phyloP scores from a whole-genome alignment of 75 land plant genomes.

The Sequoia sempervirens region DNA sequence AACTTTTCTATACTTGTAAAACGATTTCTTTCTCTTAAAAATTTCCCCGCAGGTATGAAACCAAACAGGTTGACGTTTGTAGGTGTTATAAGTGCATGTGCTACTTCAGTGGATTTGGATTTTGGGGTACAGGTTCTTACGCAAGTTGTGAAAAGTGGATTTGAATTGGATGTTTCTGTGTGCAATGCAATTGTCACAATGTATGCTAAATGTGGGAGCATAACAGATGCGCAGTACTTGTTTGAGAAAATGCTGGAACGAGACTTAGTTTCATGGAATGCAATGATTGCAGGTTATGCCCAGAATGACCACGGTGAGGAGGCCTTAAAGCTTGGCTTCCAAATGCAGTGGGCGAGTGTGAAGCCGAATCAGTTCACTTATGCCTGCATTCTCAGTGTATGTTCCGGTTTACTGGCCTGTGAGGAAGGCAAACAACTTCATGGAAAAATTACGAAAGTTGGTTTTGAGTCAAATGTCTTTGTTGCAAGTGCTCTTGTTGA shows the following conservation, averaged over 20 bases:
- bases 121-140: constrained; percentile 11
- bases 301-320: background rate
- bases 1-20: no score
- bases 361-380: constrained; percentile 47
- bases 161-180: constrained; percentile 25
- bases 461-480: constrained; percentile 15
- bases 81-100: constrained; percentile 10
- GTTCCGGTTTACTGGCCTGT: constrained; percentile 1
- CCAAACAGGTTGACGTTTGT: constrained; percentile 11
- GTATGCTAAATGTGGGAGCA: constrained; percentile 60
- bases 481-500: constrained; percentile 38
- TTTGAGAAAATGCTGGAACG: constrained; percentile 36
- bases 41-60: background rate
- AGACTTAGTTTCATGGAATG: constrained; percentile 71
- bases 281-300: constrained; percentile 4
- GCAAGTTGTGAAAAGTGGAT: background rate
- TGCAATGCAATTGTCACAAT: constrained; percentile 60
- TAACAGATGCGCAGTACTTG: constrained; percentile 42
- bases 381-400: constrained; percentile 15
- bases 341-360: constrained; percentile 43
- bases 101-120: background rate
- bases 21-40: background rate
- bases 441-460: constrained; percentile 21
- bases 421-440: constrained; percentile 35
- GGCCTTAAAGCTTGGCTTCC: constrained; percentile 23